phyloP scores from a whole-genome alignment of 2,329 filamentous ascomycete species.

The Beauveria sp. region DNA sequence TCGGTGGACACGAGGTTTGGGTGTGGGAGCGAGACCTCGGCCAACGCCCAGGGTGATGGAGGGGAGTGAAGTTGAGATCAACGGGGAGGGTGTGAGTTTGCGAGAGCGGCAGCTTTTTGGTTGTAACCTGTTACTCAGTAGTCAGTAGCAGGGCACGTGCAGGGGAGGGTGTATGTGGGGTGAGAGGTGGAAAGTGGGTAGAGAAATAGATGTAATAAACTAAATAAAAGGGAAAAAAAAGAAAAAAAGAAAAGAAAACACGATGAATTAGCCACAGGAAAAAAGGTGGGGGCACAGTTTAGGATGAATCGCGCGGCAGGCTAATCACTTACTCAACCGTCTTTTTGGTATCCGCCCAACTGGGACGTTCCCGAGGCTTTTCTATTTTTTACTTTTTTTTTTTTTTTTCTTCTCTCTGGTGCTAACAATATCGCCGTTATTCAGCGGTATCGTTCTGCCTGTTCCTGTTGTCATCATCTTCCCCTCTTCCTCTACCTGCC shows the following conservation, averaged over 20 bases:
- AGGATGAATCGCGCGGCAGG: constrained; percentile 4
- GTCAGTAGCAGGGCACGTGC: too few species aligned
- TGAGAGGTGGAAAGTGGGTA: background rate
- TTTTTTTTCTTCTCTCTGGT: background rate
- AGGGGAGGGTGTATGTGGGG: background rate
- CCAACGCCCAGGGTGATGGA: background rate
- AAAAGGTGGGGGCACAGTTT: background rate
- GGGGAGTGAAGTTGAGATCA: background rate
- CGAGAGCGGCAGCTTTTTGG: too few species aligned
- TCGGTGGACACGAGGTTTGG: background rate
- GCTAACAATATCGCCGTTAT: too few species aligned
- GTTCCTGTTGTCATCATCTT: too few species aligned
- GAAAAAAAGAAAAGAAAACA: background rate
- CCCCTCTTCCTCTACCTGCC: too few species aligned
- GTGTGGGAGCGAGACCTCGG: background rate
- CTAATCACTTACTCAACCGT: background rate
- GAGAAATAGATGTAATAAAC: background rate
- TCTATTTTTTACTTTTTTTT: background rate
- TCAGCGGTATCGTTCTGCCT: too few species aligned
- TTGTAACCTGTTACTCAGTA: too few species aligned
- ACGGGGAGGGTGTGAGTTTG: too few species aligned
- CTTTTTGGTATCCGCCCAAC: background rate
- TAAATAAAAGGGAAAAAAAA: background rate
- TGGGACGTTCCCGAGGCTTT: background rate
- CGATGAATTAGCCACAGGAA: background rate